Conservation (phyloP, 2,329 filamentous ascomycete genomes). For the Aspergillus sp. region DNA sequence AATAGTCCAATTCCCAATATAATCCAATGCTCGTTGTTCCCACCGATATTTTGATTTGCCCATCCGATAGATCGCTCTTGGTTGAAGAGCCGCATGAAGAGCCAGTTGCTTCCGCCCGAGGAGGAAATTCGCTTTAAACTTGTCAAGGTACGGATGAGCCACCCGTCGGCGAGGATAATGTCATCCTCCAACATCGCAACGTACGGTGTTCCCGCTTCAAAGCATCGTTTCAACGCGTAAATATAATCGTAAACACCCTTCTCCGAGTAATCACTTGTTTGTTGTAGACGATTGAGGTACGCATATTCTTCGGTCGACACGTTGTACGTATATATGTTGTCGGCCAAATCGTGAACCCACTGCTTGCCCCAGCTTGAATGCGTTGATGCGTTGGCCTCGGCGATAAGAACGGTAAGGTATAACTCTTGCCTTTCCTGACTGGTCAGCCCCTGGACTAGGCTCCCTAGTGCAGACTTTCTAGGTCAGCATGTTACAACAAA, state of each 20-base stretch:
- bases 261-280: not conserved
- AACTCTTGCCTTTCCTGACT: not conserved
- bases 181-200: not conserved
- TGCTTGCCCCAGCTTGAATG: not conserved
- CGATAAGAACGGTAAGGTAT: not conserved
- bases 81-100: not conserved
- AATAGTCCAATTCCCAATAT: not conserved
- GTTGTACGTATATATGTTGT: not conserved
- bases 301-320: not conserved
- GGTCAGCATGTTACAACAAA: not conserved
- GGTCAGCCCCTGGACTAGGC: not conserved
- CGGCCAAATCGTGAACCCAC: not conserved
- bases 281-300: not conserved
- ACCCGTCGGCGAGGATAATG: not conserved
- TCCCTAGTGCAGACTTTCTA: not conserved
- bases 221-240: not conserved
- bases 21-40: not conserved
- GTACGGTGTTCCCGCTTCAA: not conserved
- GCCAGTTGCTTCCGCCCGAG: not conserved
- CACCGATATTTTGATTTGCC: not conserved
- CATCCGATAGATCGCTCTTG: not conserved
- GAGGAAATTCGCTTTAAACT: not conserved
- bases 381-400: not conserved
- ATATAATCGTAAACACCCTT: not conserved
- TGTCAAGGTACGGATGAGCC: not conserved